Base-by-base conservation (phyloP, 305 asterid species). In the Rubia occidens region DNA sequence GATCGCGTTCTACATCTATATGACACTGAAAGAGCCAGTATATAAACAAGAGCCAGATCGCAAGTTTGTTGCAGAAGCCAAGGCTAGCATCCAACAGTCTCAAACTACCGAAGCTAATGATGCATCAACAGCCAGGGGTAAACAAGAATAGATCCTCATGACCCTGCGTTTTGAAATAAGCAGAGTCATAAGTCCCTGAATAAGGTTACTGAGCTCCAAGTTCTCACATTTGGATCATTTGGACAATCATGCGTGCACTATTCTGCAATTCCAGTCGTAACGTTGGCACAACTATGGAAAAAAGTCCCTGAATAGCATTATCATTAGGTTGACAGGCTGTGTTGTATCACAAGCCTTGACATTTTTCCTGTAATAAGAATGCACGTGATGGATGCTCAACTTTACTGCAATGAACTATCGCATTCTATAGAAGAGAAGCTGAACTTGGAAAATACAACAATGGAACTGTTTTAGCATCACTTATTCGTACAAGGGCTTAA, bases 1-100 rank as follows among this genome's bases (percentile, higher is more conserved):
- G 43, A 90, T 90, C 32, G 88, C 79, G 56, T 83, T 86, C 75
- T 90, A 90, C 79, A 90, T 93, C 67, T 85, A 77, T 65, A 60
- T 85, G 81, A 95, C 98, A 78, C 85, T 93, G 90, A 86, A 76
- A 83, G 98, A 90, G 78, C 95, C 95, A 55, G 78, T 91, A 6
- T 76, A 78, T 78, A 90, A 90, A 75, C 96, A 88, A 15, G 92
- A 82, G 75, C 98, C 97, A 10, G 96, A 90, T 78, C 89, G 89
- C 61, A 83, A 80, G 69, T 93, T 93, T 66, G 74, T 90, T 11
- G 91, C 95, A 1, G 95, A 93, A 67, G 97, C 98, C 58, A 83
- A 84, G 85, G 94, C 89, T 51, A 88, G 98, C 80, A 69, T 90
- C 42, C 84, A 72, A 67, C 88, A 77, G 72, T 26, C 73, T 32